phyloP scores from a whole-genome alignment of 1,284 basidiomycete species.

The Tranzscheliella williamsii region DNA sequence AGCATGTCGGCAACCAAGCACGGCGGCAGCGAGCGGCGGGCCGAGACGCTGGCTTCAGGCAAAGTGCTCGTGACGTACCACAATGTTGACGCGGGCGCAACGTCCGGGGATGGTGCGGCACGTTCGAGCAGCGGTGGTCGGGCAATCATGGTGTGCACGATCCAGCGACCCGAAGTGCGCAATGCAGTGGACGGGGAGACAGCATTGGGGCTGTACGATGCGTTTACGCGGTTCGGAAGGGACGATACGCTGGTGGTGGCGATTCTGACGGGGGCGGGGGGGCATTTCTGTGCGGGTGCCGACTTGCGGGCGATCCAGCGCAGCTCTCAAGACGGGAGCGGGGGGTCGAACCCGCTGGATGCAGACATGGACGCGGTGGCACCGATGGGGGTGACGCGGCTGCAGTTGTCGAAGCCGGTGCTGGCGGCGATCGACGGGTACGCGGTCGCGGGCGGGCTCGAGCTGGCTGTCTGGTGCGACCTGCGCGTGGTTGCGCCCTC shows the following conservation, averaged over 20 bases:
- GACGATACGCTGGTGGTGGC: constrained; percentile 10
- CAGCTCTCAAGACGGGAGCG: constrained; percentile 1
- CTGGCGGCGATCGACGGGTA: constrained; percentile 29
- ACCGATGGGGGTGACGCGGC: constrained; percentile 30
- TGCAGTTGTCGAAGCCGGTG: constrained; percentile 35
- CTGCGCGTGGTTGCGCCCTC: constrained; percentile 8
- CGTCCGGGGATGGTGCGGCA: no score
- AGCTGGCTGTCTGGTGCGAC: constrained; percentile 32
- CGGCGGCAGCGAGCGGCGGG: background rate
- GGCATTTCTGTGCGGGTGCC: constrained; percentile 30
- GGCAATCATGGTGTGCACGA: constrained; percentile 19
- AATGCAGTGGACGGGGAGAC: constrained; percentile 29
- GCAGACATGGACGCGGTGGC: constrained; percentile 26
- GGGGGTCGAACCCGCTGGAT: constrained; percentile 14
- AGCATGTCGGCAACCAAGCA: background rate
- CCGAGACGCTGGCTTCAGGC: background rate
- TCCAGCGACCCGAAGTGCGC: constrained; percentile 14
- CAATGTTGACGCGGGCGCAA: background rate
- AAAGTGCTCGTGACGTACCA: background rate
- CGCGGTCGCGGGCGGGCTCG: constrained; percentile 32
- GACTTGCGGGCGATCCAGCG: constrained; percentile 19
- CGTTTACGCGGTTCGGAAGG: constrained; percentile 15
- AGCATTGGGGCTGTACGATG: constrained; percentile 11
- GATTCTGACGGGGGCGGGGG: constrained; percentile 15
- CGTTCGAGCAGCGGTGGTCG: background rate